Evolutionary conservation across 495 filamentous ascomycete species (phyloP), one percentile per base, ranked within the genome.

Genomic region (Tuber magnatum): DNA sequence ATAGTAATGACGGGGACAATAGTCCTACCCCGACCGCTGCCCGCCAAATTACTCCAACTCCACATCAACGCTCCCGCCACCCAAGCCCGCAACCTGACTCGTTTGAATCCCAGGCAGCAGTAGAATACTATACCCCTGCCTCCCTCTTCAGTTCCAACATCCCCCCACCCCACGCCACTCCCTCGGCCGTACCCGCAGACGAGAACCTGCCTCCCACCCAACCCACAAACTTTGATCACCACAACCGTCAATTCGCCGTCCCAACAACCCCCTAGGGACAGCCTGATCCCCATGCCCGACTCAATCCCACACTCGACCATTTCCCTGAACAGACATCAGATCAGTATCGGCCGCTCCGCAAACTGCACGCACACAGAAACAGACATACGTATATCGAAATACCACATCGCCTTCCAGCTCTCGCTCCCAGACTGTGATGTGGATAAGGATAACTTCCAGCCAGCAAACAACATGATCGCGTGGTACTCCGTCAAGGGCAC

Each of bases 241-340:
- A 44, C 43, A 73, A 44, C 68, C 24, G 35, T 16, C 40, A 68
- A 24, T 78, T 81, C 28, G 46, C 68, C 20, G 73, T 46, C 48
- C 81, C 81, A 12, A 73, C 68, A 14, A 70, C 74, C 35, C 75
- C 73, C 28, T 82, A 81, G 81, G 81, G 81, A 81, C 22, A 73
- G 71, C 51, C 74, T 82, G 16, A 44, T 82, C 24, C 78, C 81
- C 32, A 48, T 82, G 16, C 35, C 72, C 10, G 74, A 73, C 16
- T 76, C 81, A 5, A 42, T 76, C 24, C 9, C 75, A 3, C 35
- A 69, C 1, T 61, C 39, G 7, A 78, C 61, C 7, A 79, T 82
- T 40, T 73, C 68, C 20, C 68, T 82, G 1, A 46, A 74, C n/a
- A 71, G 73, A 20, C 74, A 79, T 22, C 40, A 75, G 14, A 65